Evolutionary conservation across 345 rosid genomes (phyloP).

Genomic region (Salix viminalis): DNA sequence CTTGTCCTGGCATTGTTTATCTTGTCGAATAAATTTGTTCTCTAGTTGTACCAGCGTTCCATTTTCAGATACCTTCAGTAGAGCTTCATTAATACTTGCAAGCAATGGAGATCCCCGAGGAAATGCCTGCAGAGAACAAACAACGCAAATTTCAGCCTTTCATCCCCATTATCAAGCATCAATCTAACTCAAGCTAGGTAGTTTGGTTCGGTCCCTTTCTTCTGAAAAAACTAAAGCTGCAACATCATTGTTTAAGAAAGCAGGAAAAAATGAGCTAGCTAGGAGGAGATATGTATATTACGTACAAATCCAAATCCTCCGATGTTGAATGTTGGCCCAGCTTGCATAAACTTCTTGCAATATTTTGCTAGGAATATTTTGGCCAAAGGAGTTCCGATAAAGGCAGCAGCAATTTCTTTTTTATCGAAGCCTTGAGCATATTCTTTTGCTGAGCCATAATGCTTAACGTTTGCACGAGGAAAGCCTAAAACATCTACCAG

Average conservation of each 20-base stretch:
- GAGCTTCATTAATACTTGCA: slow-evolving; percentile 18
- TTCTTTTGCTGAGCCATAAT: neutral
- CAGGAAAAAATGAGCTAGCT: neutral
- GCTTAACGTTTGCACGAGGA: neutral
- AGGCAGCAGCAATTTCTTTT: slow-evolving; percentile 20
- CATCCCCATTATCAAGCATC: too few relatives aligned
- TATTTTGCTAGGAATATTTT: slow-evolving; percentile 19
- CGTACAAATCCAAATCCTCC: slow-evolving; percentile 26
- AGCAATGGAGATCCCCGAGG: slow-evolving; percentile 21
- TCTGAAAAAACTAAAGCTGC: neutral
- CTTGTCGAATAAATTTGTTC: neutral
- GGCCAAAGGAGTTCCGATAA: slow-evolving; percentile 21
- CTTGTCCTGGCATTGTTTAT: slow-evolving; percentile 1
- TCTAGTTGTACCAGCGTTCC: slow-evolving; percentile 25
- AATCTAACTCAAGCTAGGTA: too few relatives aligned
- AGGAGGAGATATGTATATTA: neutral
- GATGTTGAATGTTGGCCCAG: slow-evolving; percentile 9
- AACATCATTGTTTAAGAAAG: neutral
- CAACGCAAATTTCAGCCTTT: neutral
- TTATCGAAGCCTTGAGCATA: slow-evolving; percentile 7
- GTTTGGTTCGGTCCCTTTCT: too few relatives aligned
- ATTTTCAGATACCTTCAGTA: slow-evolving; percentile 21
- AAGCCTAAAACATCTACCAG: slow-evolving; percentile 14
- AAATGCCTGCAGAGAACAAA: slow-evolving; percentile 13
- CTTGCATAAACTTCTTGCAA: slow-evolving; percentile 15